Base-by-base conservation (phyloP, 1,284 basidiomycete species). In the Cutaneotrichosporon sp. region DNA sequence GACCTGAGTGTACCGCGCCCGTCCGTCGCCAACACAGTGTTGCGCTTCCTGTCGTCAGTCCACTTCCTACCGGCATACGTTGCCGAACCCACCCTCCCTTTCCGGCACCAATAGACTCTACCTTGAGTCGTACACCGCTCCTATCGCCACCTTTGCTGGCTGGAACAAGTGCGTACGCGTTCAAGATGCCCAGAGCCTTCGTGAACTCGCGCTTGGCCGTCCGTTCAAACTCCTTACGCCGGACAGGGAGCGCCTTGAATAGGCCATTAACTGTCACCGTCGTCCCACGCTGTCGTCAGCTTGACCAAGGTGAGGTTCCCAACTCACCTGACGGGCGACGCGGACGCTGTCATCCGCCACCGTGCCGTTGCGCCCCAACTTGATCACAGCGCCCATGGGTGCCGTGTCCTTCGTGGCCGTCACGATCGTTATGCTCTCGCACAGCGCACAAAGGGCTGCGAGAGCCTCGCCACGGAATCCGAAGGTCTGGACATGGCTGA, bases 391-490 rank as follows among this genome's bases (percentile, higher is more conserved):
- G 1, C 91, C 94, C 82, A 90, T 87, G 0, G 92, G 91, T 1
- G 88, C 84, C 5, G 87, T 87, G 8, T 83, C 81, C 36, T 84
- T 82, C 0, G 90, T 93, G 0, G 90, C 85, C 1, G 94, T 97
- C 0, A 85, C 85, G 59, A 96, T 83, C 0, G 83, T 84, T 10
- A 97, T 85, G 0, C 82, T 81, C 57, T 90, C 88, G 59, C 88
- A 87, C 1, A 98, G 82, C 1, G 92, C 91, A 73, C 95, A 99
- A 0, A 99, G 84, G 0, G 94, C 93, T 1, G 92, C 92, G 0
- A 99, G 83, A 0, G 97, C 97, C 80, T 99, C 97, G 18, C 97
- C 97, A 36, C 96, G 87, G 73, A 99, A 99, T 0, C 97, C 97
- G 78, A 98, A 98, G 0, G 95, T 95, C 2, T 83, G 82, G 5